phyloP scores from a whole-genome alignment of 192 early-diverging fungal species.

The Backusella tuberculispora region DNA sequence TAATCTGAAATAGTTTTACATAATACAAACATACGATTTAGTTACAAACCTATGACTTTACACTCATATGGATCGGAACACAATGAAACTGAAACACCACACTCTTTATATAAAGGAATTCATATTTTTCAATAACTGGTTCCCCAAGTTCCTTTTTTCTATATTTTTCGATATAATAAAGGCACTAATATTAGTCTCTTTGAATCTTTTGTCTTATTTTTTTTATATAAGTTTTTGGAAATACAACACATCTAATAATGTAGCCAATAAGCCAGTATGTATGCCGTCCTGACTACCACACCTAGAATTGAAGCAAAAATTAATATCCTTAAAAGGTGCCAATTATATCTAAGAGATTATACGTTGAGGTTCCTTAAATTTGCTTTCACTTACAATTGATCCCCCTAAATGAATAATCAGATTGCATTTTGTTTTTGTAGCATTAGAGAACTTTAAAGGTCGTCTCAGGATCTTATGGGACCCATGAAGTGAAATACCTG shows the following conservation, averaged over 20 bases:
- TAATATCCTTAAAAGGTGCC: background rate
- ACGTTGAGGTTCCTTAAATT: background rate
- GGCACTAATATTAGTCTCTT: too few relatives aligned
- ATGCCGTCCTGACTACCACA: conserved; percentile 76
- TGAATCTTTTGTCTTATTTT: too few relatives aligned
- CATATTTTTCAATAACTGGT: too few relatives aligned
- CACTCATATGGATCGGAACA: too few relatives aligned
- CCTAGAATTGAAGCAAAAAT: background rate
- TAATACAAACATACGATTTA: too few relatives aligned
- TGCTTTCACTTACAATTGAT: conserved; percentile 45
- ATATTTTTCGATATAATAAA: too few relatives aligned
- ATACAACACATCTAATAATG: conserved; percentile 39
- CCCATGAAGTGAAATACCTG: conserved; percentile 48
- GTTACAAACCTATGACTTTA: too few relatives aligned
- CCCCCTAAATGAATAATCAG: conserved; percentile 69
- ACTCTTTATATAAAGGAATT: too few relatives aligned
- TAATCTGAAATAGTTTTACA: too few relatives aligned
- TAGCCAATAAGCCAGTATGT: conserved; percentile 70
- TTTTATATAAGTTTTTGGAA: too few relatives aligned
- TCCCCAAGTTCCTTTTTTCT: too few relatives aligned
- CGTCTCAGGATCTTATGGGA: conserved; percentile 52
- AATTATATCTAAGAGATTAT: background rate
- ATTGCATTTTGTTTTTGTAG: conserved; percentile 52
- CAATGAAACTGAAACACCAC: too few relatives aligned
- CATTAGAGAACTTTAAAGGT: conserved; percentile 57